Base-by-base conservation (phyloP, 768 basidiomycete species). In the Mycena rosella region DNA sequence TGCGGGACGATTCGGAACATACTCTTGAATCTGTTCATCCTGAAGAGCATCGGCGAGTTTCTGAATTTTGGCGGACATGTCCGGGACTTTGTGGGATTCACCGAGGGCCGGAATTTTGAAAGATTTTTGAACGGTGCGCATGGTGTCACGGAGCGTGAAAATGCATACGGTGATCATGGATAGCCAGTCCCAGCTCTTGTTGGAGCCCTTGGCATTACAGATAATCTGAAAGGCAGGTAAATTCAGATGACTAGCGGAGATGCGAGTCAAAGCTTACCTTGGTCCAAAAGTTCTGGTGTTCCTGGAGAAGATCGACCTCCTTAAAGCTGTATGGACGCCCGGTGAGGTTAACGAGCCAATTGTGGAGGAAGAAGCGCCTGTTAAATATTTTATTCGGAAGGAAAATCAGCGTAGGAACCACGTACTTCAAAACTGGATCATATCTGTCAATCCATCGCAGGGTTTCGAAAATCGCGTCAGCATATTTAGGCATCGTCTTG, bases 401-500 rank as follows among this genome's bases (percentile, higher is more conserved):
- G 22, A 40, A 38, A 9, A 18, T 27, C 18, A 27, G 5, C 17
- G 17, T 2, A 20, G 26, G 17, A 9, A 40, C 18, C 3, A 60
- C 48, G 11, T 52, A 52, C 60, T 60, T 60, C 27, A 60, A 36
- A 20, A 60, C 47, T 2, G 58, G 58, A 48, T 48, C 45, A 22
- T 60, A 60, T 7, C 58, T 32, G 27, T 60, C 60, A 29, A 60
- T 59, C 5, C 57, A 38, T 8, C 22, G 52, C 34, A 69, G 64
- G 5, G 63, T 67, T 45, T 73, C 66, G 53, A 59, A 59, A 22
- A 72, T 55, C 0, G 69, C 72, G 51, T 72, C 70, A 3, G 69
- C 72, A 54, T 73, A 73, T 40, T 71, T 73, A 0, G 72, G 70
- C 72, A 71, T 73, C 22, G 65, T 66, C 10, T 51, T 52, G 24